Conservation (phyloP, 192 early-diverging fungal genomes). For the Thamnidium elegans region DNA sequence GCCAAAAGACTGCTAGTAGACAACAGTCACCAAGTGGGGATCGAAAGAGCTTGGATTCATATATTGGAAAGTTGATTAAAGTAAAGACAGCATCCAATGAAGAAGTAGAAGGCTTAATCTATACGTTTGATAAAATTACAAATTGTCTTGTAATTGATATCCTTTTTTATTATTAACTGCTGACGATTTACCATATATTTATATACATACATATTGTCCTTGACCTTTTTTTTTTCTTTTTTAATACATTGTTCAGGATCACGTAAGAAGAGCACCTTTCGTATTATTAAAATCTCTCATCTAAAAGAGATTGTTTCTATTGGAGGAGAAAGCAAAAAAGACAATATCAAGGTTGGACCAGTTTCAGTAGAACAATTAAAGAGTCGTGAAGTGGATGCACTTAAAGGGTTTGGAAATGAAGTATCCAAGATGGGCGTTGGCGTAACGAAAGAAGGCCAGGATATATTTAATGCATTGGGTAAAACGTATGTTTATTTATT, state of each 20-base stretch:
- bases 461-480: conserved; percentile 76
- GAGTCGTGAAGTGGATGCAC: conserved; percentile 48
- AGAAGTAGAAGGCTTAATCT: conserved; percentile 53
- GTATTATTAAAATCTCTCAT: conserved; percentile 56
- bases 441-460: conserved; percentile 70
- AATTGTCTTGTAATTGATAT: conserved; percentile 66
- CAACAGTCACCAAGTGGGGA: conserved; percentile 7
- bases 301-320: conserved; percentile 52
- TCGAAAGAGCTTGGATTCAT: conserved; percentile 41
- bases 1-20: background rate
- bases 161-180: conserved; percentile 36
- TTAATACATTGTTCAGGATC: conserved; percentile 18
- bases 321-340: conserved; percentile 14
- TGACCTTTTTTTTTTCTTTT: background rate
- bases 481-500: conserved; percentile 58
- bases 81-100: conserved; percentile 49
- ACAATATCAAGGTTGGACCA: conserved; percentile 25
- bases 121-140: conserved; percentile 54
- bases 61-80: conserved; percentile 47
- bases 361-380: conserved; percentile 55
- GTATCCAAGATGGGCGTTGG: conserved; percentile 72
- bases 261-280: conserved; percentile 47
- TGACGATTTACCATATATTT: too few relatives aligned
- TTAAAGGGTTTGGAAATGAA: conserved; percentile 43
- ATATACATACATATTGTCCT: conserved; percentile 22